A percentile compares a stretch with the other conserved stretches of the same genome.
Evolutionary conservation across 176 grass and related monocot species (phyloP).

Genomic region (Puya raimondii): DNA sequence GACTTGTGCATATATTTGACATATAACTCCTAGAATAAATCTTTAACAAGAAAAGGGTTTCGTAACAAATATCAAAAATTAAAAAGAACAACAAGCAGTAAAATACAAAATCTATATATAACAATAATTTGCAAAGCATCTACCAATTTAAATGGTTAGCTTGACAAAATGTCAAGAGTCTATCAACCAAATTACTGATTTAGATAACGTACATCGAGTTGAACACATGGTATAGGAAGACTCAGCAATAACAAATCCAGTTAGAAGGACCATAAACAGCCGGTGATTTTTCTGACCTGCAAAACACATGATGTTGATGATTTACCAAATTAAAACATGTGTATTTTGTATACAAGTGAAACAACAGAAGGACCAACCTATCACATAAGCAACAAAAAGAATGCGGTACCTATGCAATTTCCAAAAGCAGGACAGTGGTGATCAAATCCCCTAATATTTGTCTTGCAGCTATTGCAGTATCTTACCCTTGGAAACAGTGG

Average conservation of each 20-base stretch:
- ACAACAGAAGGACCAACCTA: conserved; percentile 3
- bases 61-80: too few species aligned
- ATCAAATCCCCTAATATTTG: conserved; percentile 73
- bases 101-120: too few species aligned
- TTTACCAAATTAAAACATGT: conserved; percentile 9
- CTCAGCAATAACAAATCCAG: conserved; percentile 89
- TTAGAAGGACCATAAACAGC: conserved; percentile 80
- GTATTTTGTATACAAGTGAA: conserved; percentile 4
- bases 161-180: not conserved
- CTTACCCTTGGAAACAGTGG: conserved; percentile 62
- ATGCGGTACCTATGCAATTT: conserved; percentile 79
- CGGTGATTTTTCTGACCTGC: conserved; percentile 82
- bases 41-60: too few species aligned
- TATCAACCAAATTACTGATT: conserved; percentile 6
- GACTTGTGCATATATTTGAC: too few species aligned
- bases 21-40: too few species aligned
- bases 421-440: conserved; percentile 93
- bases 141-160: not conserved
- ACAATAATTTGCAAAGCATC: too few species aligned
- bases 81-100: too few species aligned
- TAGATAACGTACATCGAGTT: conserved; percentile 58
- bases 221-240: conserved; percentile 92
- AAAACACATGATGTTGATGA: conserved; percentile 13
- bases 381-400: not conserved
- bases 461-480: conserved; percentile 69